Conservation (phyloP, 2,329 filamentous ascomycete genomes). For the Neonectria ditissima region DNA sequence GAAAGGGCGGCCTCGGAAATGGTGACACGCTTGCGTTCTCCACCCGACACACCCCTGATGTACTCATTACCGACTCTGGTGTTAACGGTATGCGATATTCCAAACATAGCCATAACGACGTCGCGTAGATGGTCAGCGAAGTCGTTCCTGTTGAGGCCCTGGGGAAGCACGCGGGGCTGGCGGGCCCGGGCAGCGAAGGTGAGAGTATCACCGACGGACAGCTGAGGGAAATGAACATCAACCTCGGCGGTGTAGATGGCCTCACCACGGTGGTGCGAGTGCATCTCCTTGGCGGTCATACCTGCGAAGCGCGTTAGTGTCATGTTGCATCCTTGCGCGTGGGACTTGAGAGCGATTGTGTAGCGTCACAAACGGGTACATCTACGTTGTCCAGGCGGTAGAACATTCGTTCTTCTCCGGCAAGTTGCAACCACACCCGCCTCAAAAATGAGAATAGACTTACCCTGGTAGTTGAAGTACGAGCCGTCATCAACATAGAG, state of each 20-base stretch:
- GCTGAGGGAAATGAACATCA: conserved; percentile 82
- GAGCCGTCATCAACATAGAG: conserved; percentile 77
- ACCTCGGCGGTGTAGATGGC: conserved; percentile 89
- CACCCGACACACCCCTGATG: conserved; percentile 79
- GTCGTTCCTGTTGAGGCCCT: conserved; percentile 64
- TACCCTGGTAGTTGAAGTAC: conserved; percentile 85
- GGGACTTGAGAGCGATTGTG: conserved; percentile 14
- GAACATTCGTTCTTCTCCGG: conserved; percentile 4
- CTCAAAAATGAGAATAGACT: conserved; percentile 30
- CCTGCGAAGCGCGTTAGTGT: conserved; percentile 53
- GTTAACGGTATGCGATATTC: conserved; percentile 78
- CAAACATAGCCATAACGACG: conserved; percentile 81
- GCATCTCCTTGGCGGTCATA: conserved; percentile 79
- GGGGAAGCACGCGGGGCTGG: conserved; percentile 71
- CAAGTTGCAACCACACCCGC: conserved; percentile 13
- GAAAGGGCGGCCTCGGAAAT: conserved; percentile 72
- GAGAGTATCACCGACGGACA: conserved; percentile 83
- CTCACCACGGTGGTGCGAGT: conserved; percentile 82
- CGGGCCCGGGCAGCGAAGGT: conserved; percentile 80
- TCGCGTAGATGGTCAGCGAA: conserved; percentile 75
- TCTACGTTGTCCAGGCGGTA: conserved; percentile 12
- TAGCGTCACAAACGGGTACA: conserved; percentile 20
- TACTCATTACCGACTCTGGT: conserved; percentile 82
- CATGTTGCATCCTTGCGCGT: conserved; percentile 5
- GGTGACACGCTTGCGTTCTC: conserved; percentile 76